Evolutionary conservation across 768 basidiomycete genomes (phyloP), one percentile per base, ranked within the genome.

Genomic region (Fomitopsis pulvina): DNA sequence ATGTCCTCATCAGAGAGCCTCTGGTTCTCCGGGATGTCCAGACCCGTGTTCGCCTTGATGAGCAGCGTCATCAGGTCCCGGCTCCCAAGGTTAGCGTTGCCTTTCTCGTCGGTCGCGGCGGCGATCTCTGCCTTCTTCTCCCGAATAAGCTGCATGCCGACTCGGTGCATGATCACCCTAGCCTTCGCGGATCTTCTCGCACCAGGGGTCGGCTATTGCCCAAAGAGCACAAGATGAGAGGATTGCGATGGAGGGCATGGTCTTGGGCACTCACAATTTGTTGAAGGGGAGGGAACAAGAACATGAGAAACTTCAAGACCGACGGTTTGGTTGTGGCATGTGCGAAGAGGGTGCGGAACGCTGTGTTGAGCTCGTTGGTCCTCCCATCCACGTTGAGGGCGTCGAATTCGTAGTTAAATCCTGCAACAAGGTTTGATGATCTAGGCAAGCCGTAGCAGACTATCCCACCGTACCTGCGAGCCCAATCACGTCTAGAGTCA

Each of bases 1-100:
- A 87, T 79, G 52, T 87, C 85, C 25, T 72, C 72, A 48, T 87
- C 85, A 0, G 73, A 73, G 66, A 87, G 66, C 30, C 68, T 67
- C 59, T 83, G 81, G 40, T 56, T 67, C 5, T 75, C 74, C 0
- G 77, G 74, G 3, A 82, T 55, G 58, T 87, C 80, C 1, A 73
- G 75, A 0, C 79, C 75, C 67, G 81, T 75, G 59, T 87, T 87
- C 3, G 84, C 83, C 51, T 72, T 72, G 38, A 86, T 67, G 3
- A 87, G 68, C 24, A 85, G 57, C 0, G 78, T 79, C 3, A 87
- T 66, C 2, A 87, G 59, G 65, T 86, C 84, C 16, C 78, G 73
- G 16, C 68, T 69, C 1, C 57, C 55, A 11, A 69, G 47, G 25
- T 63, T 59, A 51, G 51, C 52, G 22, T 59, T 63, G 7, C 61